Evolutionary conservation across 2,329 filamentous ascomycete species (phyloP), one percentile per base, ranked within the genome.

Genomic region (Botryosphaeria dothidea): DNA sequence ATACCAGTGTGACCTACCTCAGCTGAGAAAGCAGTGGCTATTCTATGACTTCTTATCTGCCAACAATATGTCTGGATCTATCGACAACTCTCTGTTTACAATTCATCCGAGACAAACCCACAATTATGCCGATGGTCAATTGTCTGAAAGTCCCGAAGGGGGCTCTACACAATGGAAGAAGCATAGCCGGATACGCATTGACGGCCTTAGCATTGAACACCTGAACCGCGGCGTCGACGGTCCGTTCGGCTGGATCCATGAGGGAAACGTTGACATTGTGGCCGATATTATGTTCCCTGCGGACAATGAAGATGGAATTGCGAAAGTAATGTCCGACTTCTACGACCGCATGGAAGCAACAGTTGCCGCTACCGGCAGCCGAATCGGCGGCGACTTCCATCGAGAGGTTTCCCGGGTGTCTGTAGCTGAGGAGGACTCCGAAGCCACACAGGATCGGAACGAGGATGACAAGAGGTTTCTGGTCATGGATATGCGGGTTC

Each of bases 11-110:
- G 94, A 98, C 73, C 85, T 99, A 43, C 94, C 95, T 1, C 91
- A 95, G 72, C 81, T 99, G 52, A 88, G 95, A 61, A 98, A 97
- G 74, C 94, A 96, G 73, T 99, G 93, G 91, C 84, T 99, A 0
- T 97, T 98, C 77, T 99, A 99, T 81, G 95, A 99, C 77, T 96
- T 99, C 70, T 80, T 99, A 29, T 95, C 92, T 0, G 95, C 95
- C 19, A 97, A 92, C 73, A 94, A 95, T 77, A 96, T 98, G 87
- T 97, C 92, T 13, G 95, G 95, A 1, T 95, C 93, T 0, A 97
- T 92, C 71, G 95, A 99, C 73, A 92, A 95, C 64, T 98, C 95
- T 0, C 84, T 99, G 2, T 99, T 99, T 77, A 98, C 93, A 0
- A 97, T 99, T 52, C 95, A 99, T 76, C 95, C 94, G 4, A 88